Base-by-base conservation (phyloP, 1,284 basidiomycete genomes). In the Marasmius oreades region DNA sequence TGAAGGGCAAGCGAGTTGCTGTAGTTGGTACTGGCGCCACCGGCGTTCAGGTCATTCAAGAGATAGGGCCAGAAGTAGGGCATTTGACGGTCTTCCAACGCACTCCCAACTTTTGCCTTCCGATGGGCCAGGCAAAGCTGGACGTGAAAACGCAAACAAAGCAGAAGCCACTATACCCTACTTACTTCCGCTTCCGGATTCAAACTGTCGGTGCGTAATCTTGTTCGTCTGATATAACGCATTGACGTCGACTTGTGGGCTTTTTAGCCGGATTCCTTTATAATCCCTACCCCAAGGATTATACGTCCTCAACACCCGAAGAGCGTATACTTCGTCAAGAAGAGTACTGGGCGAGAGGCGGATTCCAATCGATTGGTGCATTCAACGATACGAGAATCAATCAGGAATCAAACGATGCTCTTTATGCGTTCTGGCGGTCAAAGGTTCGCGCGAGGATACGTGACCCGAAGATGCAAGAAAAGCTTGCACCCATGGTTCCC, bases 11-110 rank as follows among this genome's bases (percentile, higher is more conserved):
- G 43, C 59, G 60, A 0, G 44, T 67, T 8, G 65, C 61, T 5
- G 60, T 67, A 18, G 60, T 67, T 33, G 65, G 65, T 16, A 67
- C 64, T 1, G 65, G 65, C 2, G 63, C 65, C 2, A 66, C 63
- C 20, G n/a, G n/a, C n/a, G n/a, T n/a, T n/a, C n/a, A n/a, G n/a
- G n/a, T n/a, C n/a, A n/a, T n/a, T n/a, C n/a, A 67, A 50, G 65
- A 62, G 51, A 51, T 44, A 8, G 65, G 60, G 2, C 61, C 62
- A 3, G 42, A 59, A 1, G 62, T 56, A 4, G 31, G 51, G 2
- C 62, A 66, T 45, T 60, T 67, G 37, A 66, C 66, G 6, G 61
- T 66, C 24, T 67, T 67, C 58, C 66, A 67, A 53, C 66, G 66
- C 11, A 65, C 63, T 7, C 63, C 64, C 0, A 64, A 65, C 23